These are phyloP conservation scores for Arthrobotrys conoides DNA, from an alignment of 2,329 filamentous ascomycete genomes.

Conservation along the genomic window DNA sequence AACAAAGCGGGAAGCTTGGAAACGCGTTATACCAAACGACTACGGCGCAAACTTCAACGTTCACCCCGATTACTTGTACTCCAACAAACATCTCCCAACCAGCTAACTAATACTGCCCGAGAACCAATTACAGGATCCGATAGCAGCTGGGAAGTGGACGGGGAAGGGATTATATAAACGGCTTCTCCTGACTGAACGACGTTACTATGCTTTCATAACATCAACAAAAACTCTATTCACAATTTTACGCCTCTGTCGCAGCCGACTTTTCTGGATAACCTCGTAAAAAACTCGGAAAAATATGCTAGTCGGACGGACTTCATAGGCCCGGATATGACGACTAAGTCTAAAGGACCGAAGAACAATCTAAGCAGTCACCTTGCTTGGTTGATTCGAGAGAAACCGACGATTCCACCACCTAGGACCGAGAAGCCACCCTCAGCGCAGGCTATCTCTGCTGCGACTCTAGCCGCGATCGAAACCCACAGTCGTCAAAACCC, in stretches of 20 bases:
- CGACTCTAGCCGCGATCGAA: constrained; percentile 54
- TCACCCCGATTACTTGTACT: constrained; percentile 28
- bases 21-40: constrained; percentile 42
- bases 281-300: constrained; percentile 29
- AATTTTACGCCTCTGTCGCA: neutral
- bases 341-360: constrained; percentile 54
- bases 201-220: constrained; percentile 17
- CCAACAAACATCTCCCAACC: constrained; percentile 18
- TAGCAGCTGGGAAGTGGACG: neutral
- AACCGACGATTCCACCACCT: constrained; percentile 49
- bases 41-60: constrained; percentile 35
- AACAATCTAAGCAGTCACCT: constrained; percentile 59
- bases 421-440: constrained; percentile 40
- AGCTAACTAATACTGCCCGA: neutral
- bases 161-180: constrained; percentile 29
- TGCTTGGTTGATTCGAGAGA: constrained; percentile 61
- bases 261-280: constrained; percentile 13
- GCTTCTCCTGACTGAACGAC: constrained; percentile 7
- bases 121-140: constrained; percentile 12
- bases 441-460: constrained; percentile 38
- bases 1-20: constrained; percentile 56
- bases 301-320: constrained; percentile 33
- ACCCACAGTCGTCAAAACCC: constrained; percentile 35
- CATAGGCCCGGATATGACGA: constrained; percentile 55
- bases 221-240: constrained; percentile 15